Conservation (phyloP, 768 basidiomycete genomes). For the Tricholoma flavovirens region DNA sequence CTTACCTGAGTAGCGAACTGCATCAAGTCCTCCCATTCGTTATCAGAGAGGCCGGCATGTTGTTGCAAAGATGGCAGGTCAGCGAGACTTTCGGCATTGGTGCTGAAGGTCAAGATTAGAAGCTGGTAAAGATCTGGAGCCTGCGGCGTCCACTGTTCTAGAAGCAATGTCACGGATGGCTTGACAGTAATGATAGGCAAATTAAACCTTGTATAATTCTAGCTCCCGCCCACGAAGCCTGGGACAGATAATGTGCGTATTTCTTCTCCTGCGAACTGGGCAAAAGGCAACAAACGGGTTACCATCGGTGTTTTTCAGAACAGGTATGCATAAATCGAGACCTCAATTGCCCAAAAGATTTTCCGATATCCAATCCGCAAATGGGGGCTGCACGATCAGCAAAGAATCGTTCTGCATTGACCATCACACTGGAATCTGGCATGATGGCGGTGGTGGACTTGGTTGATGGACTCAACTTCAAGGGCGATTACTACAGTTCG, state of each 20-base stretch:
- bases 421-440: constrained; percentile 17
- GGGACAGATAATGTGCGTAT: constrained; percentile 66
- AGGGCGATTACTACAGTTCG: no score
- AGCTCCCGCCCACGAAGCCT: constrained; percentile 81
- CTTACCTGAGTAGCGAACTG: constrained; percentile 72
- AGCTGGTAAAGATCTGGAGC: constrained; percentile 66
- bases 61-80: constrained; percentile 50
- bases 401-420: constrained; percentile 56
- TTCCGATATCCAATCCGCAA: constrained; percentile 62
- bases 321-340: constrained; percentile 17
- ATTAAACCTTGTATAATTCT: constrained; percentile 62
- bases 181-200: background rate
- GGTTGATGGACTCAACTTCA: background rate
- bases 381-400: constrained; percentile 75
- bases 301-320: background rate
- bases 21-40: constrained; percentile 65
- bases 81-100: constrained; percentile 44
- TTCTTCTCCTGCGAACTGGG: constrained; percentile 66
- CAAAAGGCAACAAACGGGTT: constrained; percentile 1
- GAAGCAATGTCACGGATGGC: background rate
- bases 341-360: constrained; percentile 68
- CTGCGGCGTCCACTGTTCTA: constrained; percentile 74
- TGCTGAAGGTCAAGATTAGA: constrained; percentile 62
- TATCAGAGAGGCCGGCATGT: constrained; percentile 45
- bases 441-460: constrained; percentile 1